Base-by-base conservation (phyloP, 139 green algal species). In the Asterochloris erici region DNA sequence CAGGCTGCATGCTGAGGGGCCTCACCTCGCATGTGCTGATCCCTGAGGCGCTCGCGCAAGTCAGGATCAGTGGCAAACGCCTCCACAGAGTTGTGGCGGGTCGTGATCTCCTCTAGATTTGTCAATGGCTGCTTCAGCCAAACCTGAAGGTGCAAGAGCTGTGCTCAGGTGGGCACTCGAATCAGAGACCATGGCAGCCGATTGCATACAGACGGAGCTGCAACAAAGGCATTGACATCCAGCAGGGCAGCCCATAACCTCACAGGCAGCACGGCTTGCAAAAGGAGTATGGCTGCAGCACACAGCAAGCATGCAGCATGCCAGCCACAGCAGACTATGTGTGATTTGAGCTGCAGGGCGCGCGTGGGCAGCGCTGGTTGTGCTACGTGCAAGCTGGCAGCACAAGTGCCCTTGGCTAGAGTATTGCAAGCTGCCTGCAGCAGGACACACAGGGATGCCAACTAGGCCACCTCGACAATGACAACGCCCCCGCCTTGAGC, bases 71-170 rank as follows among this genome's bases (percentile, higher is more conserved):
- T 71, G 14, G 92, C 85, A 62, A 99, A 89, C 4, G 93, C 91
- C 26, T 98, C 91, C 73, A 99, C 96, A 10, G 96, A 89, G 86
- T 98, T 91, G 28, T 95, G 93, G 4, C 96, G 89, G 75, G 70
- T 77, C 0, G 69, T 28, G 77, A 99, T 97, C 21, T 92, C 90
- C 10, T 79, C 87, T 17, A 90, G 68, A 15, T 96, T 86, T 19
- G 95, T 83, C 70, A 99, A 91, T 6, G 97, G 97, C 85, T 97
- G 94, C 89, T 98, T 98, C 29, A 99, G 84, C 97, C 97, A 99
- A n/a, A 85, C 80, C 86, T 96, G 92, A 77, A 81, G 11, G 14
- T 54, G 26, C 14, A n/a, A 12, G n/a, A 66, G 74, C 74, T 26
- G 16, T 26, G 24, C 27, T 63, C 14, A 63, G 29, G n/a, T 66